Base-by-base conservation (phyloP, 2,329 filamentous ascomycete species). In the Laburnicola sp. region DNA sequence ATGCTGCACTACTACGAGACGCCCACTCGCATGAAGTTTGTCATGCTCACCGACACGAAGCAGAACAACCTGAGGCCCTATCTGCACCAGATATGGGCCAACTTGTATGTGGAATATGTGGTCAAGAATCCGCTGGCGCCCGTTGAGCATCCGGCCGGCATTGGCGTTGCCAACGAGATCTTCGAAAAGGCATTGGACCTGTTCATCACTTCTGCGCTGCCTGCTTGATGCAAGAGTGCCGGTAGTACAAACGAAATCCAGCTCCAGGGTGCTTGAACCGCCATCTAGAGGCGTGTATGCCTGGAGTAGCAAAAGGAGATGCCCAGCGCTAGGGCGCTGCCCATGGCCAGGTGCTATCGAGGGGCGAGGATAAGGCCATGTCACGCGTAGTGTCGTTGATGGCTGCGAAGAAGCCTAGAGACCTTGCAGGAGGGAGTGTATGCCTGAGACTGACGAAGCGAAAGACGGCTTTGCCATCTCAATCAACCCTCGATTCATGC, bases 1-100 rank as follows among this genome's bases (percentile, higher is more conserved):
- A 97, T 97, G 77, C 83, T 99, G 64, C 94, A 99, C 77, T 99
- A 96, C 79, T 99, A 97, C 81, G 94, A 99, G 80, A 97, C 94
- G 9, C 91, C 92, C 1, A 94, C 91, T 45, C 95, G 90, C 72
- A 86, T 96, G 74, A 95, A 96, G 70, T 95, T 97, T 70, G 91
- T 97, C 69, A 90, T 99, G 86, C 81, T 97, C 69, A 97, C 94
- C 23, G 94, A 97, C 75, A 89, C 89, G 32, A 88, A 85, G 60
- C 89, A 90, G 51, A 83, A 88, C 60, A 97, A 91, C 74, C 93
- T 99, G 85, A 85, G 92, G 38, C 91, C 95, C 64, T 93, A 96
- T 22, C 76, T 99, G 66, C 92, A 99, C 72, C 94, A 99, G 80
- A 97, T 99, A 57, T 99, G 97, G 74, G 95, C 97, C 51, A 97